Evolutionary conservation across 805 yeast species (phyloP).

Genomic region (Candida odintsovae): DNA sequence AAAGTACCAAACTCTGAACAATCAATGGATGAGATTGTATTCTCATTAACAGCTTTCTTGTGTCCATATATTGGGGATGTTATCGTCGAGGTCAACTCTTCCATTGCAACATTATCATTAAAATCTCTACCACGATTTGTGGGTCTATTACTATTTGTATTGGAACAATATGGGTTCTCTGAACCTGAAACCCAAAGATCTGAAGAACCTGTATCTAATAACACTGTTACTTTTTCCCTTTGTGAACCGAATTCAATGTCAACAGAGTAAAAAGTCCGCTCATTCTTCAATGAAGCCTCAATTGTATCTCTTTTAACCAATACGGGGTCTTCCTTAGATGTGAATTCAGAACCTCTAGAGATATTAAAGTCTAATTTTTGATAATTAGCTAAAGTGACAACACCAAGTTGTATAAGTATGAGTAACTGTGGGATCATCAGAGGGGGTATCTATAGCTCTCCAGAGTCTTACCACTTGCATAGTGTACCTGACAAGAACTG

Average conservation of each 20-base stretch:
- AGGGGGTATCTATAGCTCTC: background rate
- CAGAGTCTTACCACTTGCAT: background rate
- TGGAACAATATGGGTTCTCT: constrained; percentile 24
- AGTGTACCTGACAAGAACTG: background rate
- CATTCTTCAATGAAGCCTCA: background rate
- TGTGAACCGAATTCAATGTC: constrained; percentile 9
- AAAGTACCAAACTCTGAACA: constrained; percentile 35
- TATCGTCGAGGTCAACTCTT: background rate
- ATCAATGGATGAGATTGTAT: background rate
- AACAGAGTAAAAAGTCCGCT: constrained; percentile 10
- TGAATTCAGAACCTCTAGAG: background rate
- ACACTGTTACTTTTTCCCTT: constrained; percentile 20
- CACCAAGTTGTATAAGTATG: background rate
- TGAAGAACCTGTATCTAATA: constrained; percentile 31
- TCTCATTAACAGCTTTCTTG: background rate
- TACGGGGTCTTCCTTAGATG: background rate
- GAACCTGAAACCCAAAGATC: constrained; percentile 29
- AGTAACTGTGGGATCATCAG: background rate
- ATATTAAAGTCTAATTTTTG: background rate
- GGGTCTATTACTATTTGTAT: too few species aligned
- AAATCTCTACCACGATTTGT: background rate
- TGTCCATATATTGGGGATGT: background rate
- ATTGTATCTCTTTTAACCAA: background rate
- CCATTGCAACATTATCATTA: background rate
- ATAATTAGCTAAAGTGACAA: background rate